phyloP scores from a whole-genome alignment of 352 stramenopile species.

The Phytopythium vexans region DNA sequence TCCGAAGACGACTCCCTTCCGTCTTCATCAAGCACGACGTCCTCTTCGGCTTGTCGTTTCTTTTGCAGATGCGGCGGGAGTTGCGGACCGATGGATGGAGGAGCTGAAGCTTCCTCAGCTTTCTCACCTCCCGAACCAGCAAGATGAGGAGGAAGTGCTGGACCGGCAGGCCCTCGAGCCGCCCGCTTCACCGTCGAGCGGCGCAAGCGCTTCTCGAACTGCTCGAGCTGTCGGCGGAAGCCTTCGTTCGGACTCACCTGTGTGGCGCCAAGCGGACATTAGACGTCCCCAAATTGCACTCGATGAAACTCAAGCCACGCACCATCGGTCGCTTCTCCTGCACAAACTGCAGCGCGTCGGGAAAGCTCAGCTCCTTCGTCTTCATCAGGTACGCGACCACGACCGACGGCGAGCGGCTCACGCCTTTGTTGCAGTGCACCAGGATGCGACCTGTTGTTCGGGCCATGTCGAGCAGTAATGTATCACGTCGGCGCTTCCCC shows the following conservation, averaged over 20 bases:
- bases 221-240: conserved; percentile 60
- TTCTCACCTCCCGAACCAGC: not conserved
- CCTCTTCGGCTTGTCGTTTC: too few relatives aligned
- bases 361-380: conserved; percentile 53
- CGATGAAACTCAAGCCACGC: not conserved
- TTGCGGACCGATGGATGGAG: conserved; percentile 52
- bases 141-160: conserved; percentile 14
- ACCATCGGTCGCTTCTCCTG: conserved; percentile 49
- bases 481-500: conserved; percentile 24
- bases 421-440: conserved; percentile 91
- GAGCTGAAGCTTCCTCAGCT: conserved; percentile 4
- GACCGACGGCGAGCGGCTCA: conserved; percentile 87
- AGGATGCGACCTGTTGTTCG: conserved; percentile 66
- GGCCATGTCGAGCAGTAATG: conserved; percentile 3
- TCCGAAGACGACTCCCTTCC: too few relatives aligned
- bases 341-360: conserved; percentile 66
- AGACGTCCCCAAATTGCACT: not conserved
- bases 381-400: conserved; percentile 92
- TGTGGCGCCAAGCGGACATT: not conserved
- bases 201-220: conserved; percentile 46
- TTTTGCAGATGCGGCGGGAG: conserved; percentile 39
- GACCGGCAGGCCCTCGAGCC: conserved; percentile 20
- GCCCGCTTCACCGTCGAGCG: conserved; percentile 26
- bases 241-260: conserved; percentile 68
- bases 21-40: too few relatives aligned